Base-by-base conservation (phyloP, 1,284 basidiomycete genomes). In the Leccinum fallax region DNA sequence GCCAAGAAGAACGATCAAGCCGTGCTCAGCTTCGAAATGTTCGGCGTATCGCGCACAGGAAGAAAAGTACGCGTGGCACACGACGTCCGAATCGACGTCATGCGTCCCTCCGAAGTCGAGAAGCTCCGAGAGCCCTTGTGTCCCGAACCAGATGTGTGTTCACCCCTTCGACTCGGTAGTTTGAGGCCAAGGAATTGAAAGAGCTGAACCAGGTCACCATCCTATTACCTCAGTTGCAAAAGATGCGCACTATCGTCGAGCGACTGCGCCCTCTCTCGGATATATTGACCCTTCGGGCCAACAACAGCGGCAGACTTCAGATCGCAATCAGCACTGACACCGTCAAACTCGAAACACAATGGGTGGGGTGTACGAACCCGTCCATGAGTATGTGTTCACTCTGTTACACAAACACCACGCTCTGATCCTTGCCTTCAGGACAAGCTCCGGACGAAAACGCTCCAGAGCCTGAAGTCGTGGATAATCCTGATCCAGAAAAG, bases 41-140 rank as follows among this genome's bases (percentile, higher is more conserved):
- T 76, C 36, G 85, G 84, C 0, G 74, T 81, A 40, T 85, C 86
- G 11, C 76, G 84, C 32, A 76, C 80, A 38, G 87, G 86, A 15
- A 77, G 84, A 61, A 79, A 74, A 48, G 81, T 90, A 46, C 80
- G 81, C 54, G 83, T 93, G 16, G 78, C 83, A 3, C 89, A 93
- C 71, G 90, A 92, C 66, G 88, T 93, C 55, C 80, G 83, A 64
- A 88, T 93, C 58, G 89, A 92, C 57, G 86, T 97, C 6, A 80
- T 95, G 78, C 86, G 86, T 55, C 86, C 88, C 0, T 78, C 80
- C 0, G 90, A 95, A 61, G 86, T 93, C 15, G 85, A 83, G 19
- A 85, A 83, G 63, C 80, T 97, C 59, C 82, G 80, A 19, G 94
- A 97, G 73, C 95, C 94, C 0, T 74, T 93, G 66, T 96, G 94